Evolutionary conservation across 2,329 filamentous ascomycete species (phyloP).

Genomic region (Rachicladosporium sp.): DNA sequence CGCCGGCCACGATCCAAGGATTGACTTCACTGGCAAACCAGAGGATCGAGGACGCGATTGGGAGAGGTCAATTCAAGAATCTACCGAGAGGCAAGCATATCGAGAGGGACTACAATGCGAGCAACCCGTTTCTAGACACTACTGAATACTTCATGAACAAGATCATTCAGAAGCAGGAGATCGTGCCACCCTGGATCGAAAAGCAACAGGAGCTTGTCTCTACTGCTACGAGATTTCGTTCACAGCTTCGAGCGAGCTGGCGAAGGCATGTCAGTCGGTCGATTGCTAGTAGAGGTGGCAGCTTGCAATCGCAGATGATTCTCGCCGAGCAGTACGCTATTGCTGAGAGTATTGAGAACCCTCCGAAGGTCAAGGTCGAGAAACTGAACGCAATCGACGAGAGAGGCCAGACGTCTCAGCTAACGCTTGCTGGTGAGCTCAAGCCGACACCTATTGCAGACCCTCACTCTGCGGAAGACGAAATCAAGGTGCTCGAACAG

Average conservation of each 20-base stretch:
- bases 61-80: conserved; percentile 76
- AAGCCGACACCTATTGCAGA: conserved; percentile 16
- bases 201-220: conserved; percentile 84
- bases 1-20: conserved; percentile 62
- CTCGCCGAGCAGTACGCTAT: conserved; percentile 61
- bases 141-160: conserved; percentile 98
- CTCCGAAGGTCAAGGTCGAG: conserved; percentile 32
- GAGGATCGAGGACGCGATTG: conserved; percentile 85
- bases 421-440: conserved; percentile 33
- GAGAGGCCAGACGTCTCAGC: conserved; percentile 36
- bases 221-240: conserved; percentile 57
- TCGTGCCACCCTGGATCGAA: conserved; percentile 96
- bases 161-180: conserved; percentile 91
- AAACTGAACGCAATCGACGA: conserved; percentile 33
- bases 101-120: conserved; percentile 69
- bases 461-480: conserved; percentile 10
- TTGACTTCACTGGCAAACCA: conserved; percentile 78
- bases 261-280: conserved; percentile 65
- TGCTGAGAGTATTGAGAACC: conserved; percentile 56
- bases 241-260: conserved; percentile 71
- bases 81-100: conserved; percentile 68
- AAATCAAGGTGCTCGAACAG: conserved; percentile 28
- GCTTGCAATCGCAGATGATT: conserved; percentile 58
- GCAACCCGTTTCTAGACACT: conserved; percentile 84
- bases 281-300: conserved; percentile 67